Evolutionary conservation across 805 yeast genomes (phyloP), one percentile per base, ranked within the genome.

Genomic region (Saccharomycopsis babjevae): DNA sequence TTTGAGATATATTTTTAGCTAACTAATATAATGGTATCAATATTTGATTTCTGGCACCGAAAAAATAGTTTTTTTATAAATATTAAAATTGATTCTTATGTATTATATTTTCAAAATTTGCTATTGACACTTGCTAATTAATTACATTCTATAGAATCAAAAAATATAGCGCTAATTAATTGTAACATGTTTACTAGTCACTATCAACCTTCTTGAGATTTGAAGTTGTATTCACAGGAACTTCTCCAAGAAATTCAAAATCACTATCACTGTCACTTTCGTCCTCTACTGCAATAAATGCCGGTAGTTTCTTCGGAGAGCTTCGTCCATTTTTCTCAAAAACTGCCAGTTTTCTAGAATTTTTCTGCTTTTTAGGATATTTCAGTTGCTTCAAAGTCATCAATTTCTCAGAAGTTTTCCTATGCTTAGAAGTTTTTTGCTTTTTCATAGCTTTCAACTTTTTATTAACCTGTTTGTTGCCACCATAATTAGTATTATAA

Each of bases 211-310:
- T 46, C 18, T 22, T 22, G 28, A 46, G 52, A 25, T 22, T 46
- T 46, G 16, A 22, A 5, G 30, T 25, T 8, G 52, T 46, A n/a
- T 46, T 46, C 2, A 46, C 52, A 1, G 52, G 52, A 7, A 46
- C 52, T 46, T 46, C 52, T 46, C 52, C 52, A 46, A 46, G 52
- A 46, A 46, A 46, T 18, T 46, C 52, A 46, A 46, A 46, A 46
- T 46, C 52, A 25, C 52, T 46, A 54, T 54, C 56, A 54, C 56
- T 38, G 13, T 28, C 10, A 54, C 40, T 20, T 18, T 30, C 20
- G 30, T 46, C 32, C 11, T 22, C 52, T 4, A 25, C 52, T 22
- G 13, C 10, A 16, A 11, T 8, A 46, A 13, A 25, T 42, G 6
- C 20, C 11, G 20, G 46, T n/a, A 3, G 7, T 16, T 16, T 3